These are phyloP conservation scores for Aspergillus alliaceus DNA, from an alignment of 2,329 filamentous ascomycete genomes.

Conservation along the genomic window DNA sequence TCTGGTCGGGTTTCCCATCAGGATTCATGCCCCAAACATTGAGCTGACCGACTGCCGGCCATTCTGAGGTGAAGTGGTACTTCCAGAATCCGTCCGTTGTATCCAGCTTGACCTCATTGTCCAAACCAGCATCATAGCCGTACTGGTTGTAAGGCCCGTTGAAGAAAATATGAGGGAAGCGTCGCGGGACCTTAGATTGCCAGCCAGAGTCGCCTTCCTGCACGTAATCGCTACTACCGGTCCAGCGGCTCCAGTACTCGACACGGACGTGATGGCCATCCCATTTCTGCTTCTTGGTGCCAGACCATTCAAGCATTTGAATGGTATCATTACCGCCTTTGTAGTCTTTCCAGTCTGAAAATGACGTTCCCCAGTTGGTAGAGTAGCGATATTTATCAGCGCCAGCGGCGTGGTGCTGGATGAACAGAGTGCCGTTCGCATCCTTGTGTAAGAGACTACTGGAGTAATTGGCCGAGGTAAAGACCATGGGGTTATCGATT, in stretches of 20 bases:
- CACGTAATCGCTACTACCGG: constrained; percentile 61
- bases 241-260: constrained; percentile 62
- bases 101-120: constrained; percentile 53
- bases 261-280: constrained; percentile 61
- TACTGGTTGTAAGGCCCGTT: constrained; percentile 65
- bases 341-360: constrained; percentile 60
- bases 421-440: constrained; percentile 44
- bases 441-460: constrained; percentile 51
- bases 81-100: constrained; percentile 55
- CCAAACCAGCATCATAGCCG: constrained; percentile 62
- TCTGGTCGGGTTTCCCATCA: constrained; percentile 61
- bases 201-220: constrained; percentile 59
- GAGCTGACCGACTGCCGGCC: constrained; percentile 61
- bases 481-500: constrained; percentile 60
- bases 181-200: constrained; percentile 45
- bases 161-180: constrained; percentile 63
- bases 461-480: constrained; percentile 61
- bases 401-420: constrained; percentile 61
- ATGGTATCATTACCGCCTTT: constrained; percentile 51
- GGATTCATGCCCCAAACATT: constrained; percentile 69
- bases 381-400: constrained; percentile 64
- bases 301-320: constrained; percentile 54
- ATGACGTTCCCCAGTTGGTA: constrained; percentile 61
- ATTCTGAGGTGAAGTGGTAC: constrained; percentile 63
- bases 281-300: constrained; percentile 60